Conservation (phyloP, 441 rosid species). For the Populus tomentosa region DNA sequence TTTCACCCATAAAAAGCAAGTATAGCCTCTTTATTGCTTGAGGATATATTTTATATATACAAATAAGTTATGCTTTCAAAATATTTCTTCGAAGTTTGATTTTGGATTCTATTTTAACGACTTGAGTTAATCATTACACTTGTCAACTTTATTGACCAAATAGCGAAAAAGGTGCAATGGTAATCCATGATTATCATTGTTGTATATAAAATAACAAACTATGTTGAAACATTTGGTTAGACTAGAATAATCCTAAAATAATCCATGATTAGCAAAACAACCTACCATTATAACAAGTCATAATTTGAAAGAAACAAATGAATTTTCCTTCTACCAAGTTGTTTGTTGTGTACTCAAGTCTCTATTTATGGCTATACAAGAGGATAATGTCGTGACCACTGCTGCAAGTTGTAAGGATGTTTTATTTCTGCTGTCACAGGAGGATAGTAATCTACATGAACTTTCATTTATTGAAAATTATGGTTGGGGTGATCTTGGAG, state of each 20-base stretch:
- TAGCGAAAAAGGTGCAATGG: no score
- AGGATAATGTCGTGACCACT: background rate
- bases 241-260: background rate
- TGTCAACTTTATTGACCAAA: no score
- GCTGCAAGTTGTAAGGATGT: conserved; percentile 3
- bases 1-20: background rate
- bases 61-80: background rate
- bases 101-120: background rate
- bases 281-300: background rate
- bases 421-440: conserved; percentile 41
- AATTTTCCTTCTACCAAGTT: background rate
- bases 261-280: background rate
- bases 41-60: background rate
- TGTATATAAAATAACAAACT: background rate
- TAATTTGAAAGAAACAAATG: no score
- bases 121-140: background rate
- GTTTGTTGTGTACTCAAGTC: background rate
- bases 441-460: conserved; percentile 26
- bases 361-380: background rate
- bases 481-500: conserved; percentile 74
- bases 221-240: background rate
- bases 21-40: background rate
- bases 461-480: conserved; percentile 63
- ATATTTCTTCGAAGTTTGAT: no score
- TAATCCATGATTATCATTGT: no score